These are phyloP conservation scores for Aegilops umbellulata DNA, from an alignment of 176 grass and related monocot genomes.

Conservation along the genomic window DNA sequence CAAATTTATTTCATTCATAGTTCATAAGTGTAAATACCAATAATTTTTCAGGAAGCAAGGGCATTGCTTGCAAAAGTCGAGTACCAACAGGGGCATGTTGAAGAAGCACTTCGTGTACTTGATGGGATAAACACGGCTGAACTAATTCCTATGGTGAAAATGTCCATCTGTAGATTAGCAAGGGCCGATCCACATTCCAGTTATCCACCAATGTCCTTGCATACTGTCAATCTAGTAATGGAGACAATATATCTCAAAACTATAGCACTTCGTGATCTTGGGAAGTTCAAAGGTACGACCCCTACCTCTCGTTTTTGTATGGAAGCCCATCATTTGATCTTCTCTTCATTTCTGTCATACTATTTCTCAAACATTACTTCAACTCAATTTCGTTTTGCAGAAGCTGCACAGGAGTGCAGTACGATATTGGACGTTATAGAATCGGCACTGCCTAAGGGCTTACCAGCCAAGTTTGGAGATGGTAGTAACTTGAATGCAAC, in stretches of 20 bases:
- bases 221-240: conserved; percentile 52
- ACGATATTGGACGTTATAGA: conserved; percentile 68
- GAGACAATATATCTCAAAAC: conserved; percentile 86
- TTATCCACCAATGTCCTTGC: conserved; percentile 52
- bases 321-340: neutral
- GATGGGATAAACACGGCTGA: conserved; percentile 56
- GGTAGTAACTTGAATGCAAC: conserved; percentile 67
- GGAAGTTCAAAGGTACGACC: conserved; percentile 58
- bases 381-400: conserved; percentile 49
- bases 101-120: conserved; percentile 72
- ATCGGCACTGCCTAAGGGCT: conserved; percentile 58
- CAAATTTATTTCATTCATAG: neutral
- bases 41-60: conserved; percentile 78
- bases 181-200: conserved; percentile 38
- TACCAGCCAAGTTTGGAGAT: conserved; percentile 34
- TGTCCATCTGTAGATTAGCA: conserved; percentile 41
- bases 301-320: neutral
- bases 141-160: conserved; percentile 57
- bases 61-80: conserved; percentile 80
- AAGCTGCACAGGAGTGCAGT: conserved; percentile 66
- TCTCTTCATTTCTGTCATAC: neutral
- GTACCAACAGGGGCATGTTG: conserved; percentile 63
- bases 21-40: neutral
- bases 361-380: conserved; percentile 10
- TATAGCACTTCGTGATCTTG: conserved; percentile 63